Evolutionary conservation across 2,329 filamentous ascomycete genomes (phyloP), one percentile per base, ranked within the genome.

Genomic region (Phyllosticta capitalensis): DNA sequence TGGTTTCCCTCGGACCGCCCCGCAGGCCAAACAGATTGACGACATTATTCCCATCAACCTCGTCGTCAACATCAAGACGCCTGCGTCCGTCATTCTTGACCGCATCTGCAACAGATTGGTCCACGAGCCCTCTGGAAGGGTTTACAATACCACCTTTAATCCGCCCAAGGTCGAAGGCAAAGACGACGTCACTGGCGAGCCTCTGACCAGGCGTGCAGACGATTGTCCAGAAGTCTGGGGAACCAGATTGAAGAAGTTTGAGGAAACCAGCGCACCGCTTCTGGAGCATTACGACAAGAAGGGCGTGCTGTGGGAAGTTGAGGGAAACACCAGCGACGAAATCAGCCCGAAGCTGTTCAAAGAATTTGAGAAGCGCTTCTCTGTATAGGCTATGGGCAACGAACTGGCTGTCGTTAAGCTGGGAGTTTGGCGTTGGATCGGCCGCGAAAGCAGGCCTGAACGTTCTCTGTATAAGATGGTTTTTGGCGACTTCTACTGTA

Each of bases 121-220:
- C 49, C 94, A 99, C 74, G 88, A 89, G 67, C 85, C 90, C 0
- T 95, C 90, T 0, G 94, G 94, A 1, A 83, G 94, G 26, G 88
- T 96, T 17, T 99, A 99, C 79, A 99, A 99, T 72, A 95, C 91
- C 2, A 86, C 86, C 0, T 99, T 96, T 78, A 91, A 97, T 69
- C 82, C 88, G 7, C 94, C 94, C 0, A 87, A 86, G 65, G 84
- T 92, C 1, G 75, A 84, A 0, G 92, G 94, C 24, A 83, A 80
- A 65, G 94, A 99, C 74, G 94, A 99, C 72, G 70, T 96, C 54
- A 99, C 94, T 0, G 94, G 94, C 17, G 94, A 99, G 71, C 78
- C 81, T 21, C 79, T 99, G 63, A 86, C 88, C 5, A 88, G 95
- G 71, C 81, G 94, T 59, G 79, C 86, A 7, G 94, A 99, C 69